Base-by-base conservation (phyloP, 1,284 basidiomycete species). In the Ganoderma boninense region DNA sequence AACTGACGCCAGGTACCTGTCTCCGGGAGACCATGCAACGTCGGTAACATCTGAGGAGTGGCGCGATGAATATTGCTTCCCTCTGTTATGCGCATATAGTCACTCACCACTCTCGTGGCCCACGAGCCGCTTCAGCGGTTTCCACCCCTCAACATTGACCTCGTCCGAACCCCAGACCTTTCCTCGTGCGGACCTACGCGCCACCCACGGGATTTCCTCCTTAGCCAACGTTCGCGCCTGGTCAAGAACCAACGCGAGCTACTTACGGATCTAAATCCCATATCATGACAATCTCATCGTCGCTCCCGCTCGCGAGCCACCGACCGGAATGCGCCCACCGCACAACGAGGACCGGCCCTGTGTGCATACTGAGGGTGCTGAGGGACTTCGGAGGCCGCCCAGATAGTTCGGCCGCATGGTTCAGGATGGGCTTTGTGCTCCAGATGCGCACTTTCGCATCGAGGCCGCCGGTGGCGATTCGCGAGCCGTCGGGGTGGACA, bases 391-490 rank as follows among this genome's bases (percentile, higher is more conserved):
- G 95, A 40, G 95, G 93, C 63, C 87, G 88, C 49, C 92, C 90
- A 18, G 92, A 90, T n/a, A 84, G 82, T 73, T 97, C 95, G 0
- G 91, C 89, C 20, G 89, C 86, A 29, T 87, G 82, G 71, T 92
- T 91, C 43, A 99, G 85, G 75, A 99, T 97, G 1, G 97, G 96
- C 70, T 94, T 92, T 0, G 97, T 99, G 73, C 94, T 94, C 98
- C 98, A 99, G 81, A 99, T 96, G 72, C 97, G 93, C 74, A 99
- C 92, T 85, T 98, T 98, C 62, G 95, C 92, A 81, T 99, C 97
- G 60, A 98, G 86, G 18, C 97, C 97, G 26, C 97, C 97, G 0
- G 97, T 99, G 11, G 98, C 98, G 71, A 99, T 92, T 35, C 97
- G 90, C 49, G 95, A 97, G 71, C 95, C 95, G 79, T 99, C 97